Conservation (phyloP, 495 filamentous ascomycete genomes). For the Aspergillus conjunctus region DNA sequence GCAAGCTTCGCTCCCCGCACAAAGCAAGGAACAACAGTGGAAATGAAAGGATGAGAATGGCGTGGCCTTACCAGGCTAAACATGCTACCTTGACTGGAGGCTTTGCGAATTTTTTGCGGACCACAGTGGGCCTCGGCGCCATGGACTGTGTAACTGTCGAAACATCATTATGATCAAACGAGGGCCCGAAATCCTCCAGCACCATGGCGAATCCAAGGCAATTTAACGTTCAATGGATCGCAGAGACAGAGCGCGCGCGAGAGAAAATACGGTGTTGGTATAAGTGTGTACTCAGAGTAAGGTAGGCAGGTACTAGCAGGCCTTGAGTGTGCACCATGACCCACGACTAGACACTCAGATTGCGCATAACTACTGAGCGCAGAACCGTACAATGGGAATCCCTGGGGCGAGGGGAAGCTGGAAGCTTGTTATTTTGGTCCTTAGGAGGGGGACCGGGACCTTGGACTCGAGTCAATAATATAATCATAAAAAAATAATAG, state of each 20-base stretch:
- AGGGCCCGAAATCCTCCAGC: conserved; percentile 20
- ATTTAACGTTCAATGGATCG: conserved; percentile 9
- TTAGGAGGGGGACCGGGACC: background rate
- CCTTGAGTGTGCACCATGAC: conserved; percentile 23
- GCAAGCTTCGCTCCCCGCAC: conserved; percentile 8
- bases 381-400: conserved; percentile 5
- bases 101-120: conserved; percentile 53
- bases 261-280: conserved; percentile 5
- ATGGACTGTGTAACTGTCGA: conserved; percentile 29
- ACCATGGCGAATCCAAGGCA: conserved; percentile 23
- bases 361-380: conserved; percentile 21
- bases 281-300: background rate
- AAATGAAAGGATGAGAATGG: conserved; percentile 1
- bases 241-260: background rate
- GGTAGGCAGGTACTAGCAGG: conserved; percentile 17
- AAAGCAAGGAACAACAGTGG: background rate
- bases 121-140: conserved; percentile 25
- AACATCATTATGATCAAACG: conserved; percentile 20
- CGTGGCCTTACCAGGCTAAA: conserved; percentile 56
- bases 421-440: background rate
- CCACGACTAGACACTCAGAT: conserved; percentile 17
- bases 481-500: background rate
- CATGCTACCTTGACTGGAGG: conserved; percentile 67
- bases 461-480: background rate
- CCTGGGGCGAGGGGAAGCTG: background rate